Evolutionary conservation across 805 yeast species (phyloP).

Genomic region (Lachancea kluyveri): DNA sequence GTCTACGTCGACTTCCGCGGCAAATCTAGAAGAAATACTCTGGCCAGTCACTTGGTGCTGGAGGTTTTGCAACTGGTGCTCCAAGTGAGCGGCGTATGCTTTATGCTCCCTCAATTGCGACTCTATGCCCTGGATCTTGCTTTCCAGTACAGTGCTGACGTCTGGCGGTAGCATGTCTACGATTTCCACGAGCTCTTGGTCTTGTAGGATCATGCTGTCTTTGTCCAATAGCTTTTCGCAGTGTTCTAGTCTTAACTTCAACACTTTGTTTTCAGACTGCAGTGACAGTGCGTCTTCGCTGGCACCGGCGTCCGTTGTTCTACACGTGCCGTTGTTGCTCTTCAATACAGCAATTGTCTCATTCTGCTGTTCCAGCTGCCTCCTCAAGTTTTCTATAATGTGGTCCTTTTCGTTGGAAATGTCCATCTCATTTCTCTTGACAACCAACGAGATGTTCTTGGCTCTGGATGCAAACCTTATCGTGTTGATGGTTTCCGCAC

Average conservation of each 20-base stretch:
- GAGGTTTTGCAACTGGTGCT: constrained; percentile 10
- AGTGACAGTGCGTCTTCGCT: background rate
- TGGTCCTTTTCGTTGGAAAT: constrained; percentile 37
- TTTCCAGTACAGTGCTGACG: constrained; percentile 31
- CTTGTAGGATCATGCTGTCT: constrained; percentile 43
- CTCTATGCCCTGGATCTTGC: constrained; percentile 23
- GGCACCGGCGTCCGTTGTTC: background rate
- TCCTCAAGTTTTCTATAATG: constrained; percentile 48
- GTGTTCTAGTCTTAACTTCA: constrained; percentile 66
- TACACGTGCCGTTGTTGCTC: too few species aligned
- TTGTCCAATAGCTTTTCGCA: constrained; percentile 57
- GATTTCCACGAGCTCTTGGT: constrained; percentile 52
- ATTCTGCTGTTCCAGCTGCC: constrained; percentile 56
- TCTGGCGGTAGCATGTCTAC: constrained; percentile 51
- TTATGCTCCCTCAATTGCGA: constrained; percentile 29
- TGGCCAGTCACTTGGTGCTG: constrained; percentile 13
- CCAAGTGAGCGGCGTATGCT: constrained; percentile 17
- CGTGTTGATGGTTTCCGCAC: constrained; percentile 81
- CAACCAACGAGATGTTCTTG: constrained; percentile 71
- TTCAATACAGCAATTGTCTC: constrained; percentile 42
- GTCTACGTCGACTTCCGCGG: constrained; percentile 2
- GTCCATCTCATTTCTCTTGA: constrained; percentile 41
- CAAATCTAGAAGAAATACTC: background rate
- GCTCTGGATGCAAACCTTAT: constrained; percentile 91
- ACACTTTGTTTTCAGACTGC: constrained; percentile 47